These are phyloP conservation scores for Neonectria ditissima DNA, from an alignment of 2,329 filamentous ascomycete genomes.

Conservation along the genomic window DNA sequence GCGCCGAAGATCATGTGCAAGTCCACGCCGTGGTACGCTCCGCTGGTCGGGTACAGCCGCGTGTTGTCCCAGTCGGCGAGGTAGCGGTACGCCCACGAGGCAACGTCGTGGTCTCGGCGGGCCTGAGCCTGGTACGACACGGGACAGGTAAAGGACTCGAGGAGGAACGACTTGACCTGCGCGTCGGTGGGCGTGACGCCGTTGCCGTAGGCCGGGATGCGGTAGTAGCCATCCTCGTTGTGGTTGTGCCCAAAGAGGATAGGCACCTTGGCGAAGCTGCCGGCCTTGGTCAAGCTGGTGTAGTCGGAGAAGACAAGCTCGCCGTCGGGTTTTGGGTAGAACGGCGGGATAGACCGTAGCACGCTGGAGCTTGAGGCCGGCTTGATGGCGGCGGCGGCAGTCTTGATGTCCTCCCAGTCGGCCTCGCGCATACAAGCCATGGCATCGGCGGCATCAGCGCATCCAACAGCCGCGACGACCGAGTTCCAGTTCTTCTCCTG, in stretches of 20 bases:
- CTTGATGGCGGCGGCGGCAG: slow-evolving; percentile 51
- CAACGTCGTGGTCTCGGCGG: slow-evolving; percentile 49
- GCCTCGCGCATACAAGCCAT: slow-evolving; percentile 54
- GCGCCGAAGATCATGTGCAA: slow-evolving; percentile 61
- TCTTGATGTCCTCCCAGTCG: slow-evolving; percentile 51
- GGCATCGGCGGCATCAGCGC: slow-evolving; percentile 45
- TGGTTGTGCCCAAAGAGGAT: slow-evolving; percentile 57
- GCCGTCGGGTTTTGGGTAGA: slow-evolving; percentile 57
- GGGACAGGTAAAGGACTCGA: slow-evolving; percentile 61
- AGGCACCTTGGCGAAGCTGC: slow-evolving; percentile 55
- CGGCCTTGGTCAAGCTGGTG: slow-evolving; percentile 45
- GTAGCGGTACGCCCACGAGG: slow-evolving; percentile 60
- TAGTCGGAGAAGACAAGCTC: slow-evolving; percentile 58
- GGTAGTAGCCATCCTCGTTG: slow-evolving; percentile 62
- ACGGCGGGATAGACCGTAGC: slow-evolving; percentile 52
- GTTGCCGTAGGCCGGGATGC: slow-evolving; percentile 55
- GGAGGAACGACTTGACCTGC: slow-evolving; percentile 54
- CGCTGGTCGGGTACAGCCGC: slow-evolving; percentile 57
- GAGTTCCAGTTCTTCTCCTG: slow-evolving; percentile 57
- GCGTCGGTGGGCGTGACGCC: slow-evolving; percentile 53
- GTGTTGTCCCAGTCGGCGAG: slow-evolving; percentile 63
- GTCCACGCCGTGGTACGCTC: slow-evolving; percentile 63
- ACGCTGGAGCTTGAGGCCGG: slow-evolving; percentile 49
- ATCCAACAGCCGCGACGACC: slow-evolving; percentile 54
- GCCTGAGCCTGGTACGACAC: slow-evolving; percentile 53